Evolutionary conservation across 257 asterid genomes (phyloP), one percentile per base, ranked within the genome.

Genomic region (Solanum neorickii): DNA sequence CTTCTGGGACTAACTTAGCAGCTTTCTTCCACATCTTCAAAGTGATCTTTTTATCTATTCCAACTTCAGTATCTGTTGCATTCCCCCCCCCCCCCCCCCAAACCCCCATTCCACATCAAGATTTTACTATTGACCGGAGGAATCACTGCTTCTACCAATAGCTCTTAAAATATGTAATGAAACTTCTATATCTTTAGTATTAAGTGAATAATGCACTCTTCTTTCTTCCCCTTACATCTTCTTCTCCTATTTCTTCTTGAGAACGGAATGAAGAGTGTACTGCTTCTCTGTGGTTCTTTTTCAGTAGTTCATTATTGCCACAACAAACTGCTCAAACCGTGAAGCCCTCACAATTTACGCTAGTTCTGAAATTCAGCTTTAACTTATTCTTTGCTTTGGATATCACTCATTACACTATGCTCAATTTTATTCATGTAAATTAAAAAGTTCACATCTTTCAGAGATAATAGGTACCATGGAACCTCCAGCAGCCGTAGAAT

Each of bases 401-500:
- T 78, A 25, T 16, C 11, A 46, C 15, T 27, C 39, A 44, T 46
- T 78, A 46, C 62, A 77, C 70, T 15, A 77, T 47, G 85, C 52
- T 18, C 44, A 80, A 80, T 49, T 52, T 52, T 46, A 44, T 56
- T 56, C 52, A 74, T 72, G 68, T 49, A 33, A 9, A 21, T 77
- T 86, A 46, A 72, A 46, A 60, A 29, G 72, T 14, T 77, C 70
- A 42, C 16, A 77, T 12, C 56, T 86, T 42, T 59, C 46, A 59
- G 86, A 44, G 18, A 75, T 72, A 27, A 39, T 84, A 66, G 62
- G 25, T 92, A 97, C 99, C 99, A 97, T 93, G 86, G 99, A 97
- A 88, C 99, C 99, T 66, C 99, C 99, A 44, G 99, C 99, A 68
- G 99, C 98, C 21, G 99, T 96, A 85, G 99, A 96, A 91, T 97